These are phyloP conservation scores for Wickerhamomyces sp. DNA, from an alignment of 1,139 yeast species.

Conservation along the genomic window DNA sequence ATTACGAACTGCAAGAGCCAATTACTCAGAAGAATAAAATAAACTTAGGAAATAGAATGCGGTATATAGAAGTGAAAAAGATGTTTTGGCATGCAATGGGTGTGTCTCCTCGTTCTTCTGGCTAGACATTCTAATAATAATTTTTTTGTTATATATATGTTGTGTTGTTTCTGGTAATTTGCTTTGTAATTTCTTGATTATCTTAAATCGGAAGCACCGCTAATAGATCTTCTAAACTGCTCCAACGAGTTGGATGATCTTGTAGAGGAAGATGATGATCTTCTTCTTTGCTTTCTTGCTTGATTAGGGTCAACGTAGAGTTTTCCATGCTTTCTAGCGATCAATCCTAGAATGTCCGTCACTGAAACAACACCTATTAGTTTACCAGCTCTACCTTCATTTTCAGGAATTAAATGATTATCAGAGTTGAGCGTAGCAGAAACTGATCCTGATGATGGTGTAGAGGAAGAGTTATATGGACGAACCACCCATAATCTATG, in stretches of 20 bases:
- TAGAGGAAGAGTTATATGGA: conserved; percentile 27
- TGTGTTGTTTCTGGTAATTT: not conserved
- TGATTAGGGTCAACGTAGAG: conserved; percentile 67
- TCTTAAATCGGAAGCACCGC: conserved; percentile 24
- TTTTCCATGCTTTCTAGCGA: conserved; percentile 66
- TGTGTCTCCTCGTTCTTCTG: too few relatives aligned
- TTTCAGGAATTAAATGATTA: conserved; percentile 28
- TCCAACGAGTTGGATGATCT: conserved; percentile 23
- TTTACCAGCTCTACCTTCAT: conserved; percentile 60
- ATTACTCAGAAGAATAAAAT: too few relatives aligned
- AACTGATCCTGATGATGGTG: conserved; percentile 14
- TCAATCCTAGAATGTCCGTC: conserved; percentile 79
- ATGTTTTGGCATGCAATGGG: too few relatives aligned
- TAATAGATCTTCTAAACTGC: conserved; percentile 25
- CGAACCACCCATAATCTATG: conserved; percentile 94
- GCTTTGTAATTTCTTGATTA: not conserved
- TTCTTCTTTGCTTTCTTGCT: conserved; percentile 86
- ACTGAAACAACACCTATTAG: conserved; percentile 86
- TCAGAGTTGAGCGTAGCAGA: conserved; percentile 21
- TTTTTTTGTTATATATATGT: not conserved
- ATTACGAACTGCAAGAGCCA: too few relatives aligned
- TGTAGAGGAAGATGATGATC: conserved; percentile 29
- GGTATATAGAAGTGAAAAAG: too few relatives aligned
- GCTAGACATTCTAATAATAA: too few relatives aligned
- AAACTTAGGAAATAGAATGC: too few relatives aligned